phyloP scores from a whole-genome alignment of 1,284 basidiomycete genomes.

The Leccinum griseonigrum region DNA sequence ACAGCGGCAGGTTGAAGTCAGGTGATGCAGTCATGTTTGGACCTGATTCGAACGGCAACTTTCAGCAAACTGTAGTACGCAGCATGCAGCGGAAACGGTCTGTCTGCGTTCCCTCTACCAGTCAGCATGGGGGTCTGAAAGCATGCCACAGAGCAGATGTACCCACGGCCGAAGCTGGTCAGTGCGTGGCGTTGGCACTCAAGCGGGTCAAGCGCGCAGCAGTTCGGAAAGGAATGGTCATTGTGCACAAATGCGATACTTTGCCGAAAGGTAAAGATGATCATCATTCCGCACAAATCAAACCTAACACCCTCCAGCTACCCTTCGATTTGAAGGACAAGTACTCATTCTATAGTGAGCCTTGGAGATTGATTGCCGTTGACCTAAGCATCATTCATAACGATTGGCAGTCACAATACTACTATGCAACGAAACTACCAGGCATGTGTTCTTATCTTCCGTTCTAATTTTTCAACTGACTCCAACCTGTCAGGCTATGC shows the following conservation, averaged over 20 bases:
- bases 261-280: constrained; percentile 63
- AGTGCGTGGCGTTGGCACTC: constrained; percentile 91
- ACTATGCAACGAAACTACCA: constrained; percentile 91
- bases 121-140: constrained; percentile 3
- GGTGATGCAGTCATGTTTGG: constrained; percentile 87
- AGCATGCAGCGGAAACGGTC: constrained; percentile 93
- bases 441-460: constrained; percentile 38
- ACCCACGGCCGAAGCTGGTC: constrained; percentile 85
- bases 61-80: constrained; percentile 78
- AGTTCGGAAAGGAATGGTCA: constrained; percentile 93
- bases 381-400: constrained; percentile 20
- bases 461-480: background rate
- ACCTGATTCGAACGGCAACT: constrained; percentile 92
- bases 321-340: constrained; percentile 79
- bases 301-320: constrained; percentile 45
- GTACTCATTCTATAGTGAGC: constrained; percentile 80
- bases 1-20: constrained; percentile 71
- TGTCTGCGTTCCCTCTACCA: constrained; percentile 10
- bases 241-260: constrained; percentile 77
- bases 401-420: constrained; percentile 75
- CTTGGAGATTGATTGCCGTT: background rate
- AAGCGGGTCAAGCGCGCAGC: constrained; percentile 84
- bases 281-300: background rate
- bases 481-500: constrained; percentile 60
- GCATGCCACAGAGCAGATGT: constrained; percentile 66